phyloP scores from a whole-genome alignment of 2,329 filamentous ascomycete species.

The Curvularia sp. region DNA sequence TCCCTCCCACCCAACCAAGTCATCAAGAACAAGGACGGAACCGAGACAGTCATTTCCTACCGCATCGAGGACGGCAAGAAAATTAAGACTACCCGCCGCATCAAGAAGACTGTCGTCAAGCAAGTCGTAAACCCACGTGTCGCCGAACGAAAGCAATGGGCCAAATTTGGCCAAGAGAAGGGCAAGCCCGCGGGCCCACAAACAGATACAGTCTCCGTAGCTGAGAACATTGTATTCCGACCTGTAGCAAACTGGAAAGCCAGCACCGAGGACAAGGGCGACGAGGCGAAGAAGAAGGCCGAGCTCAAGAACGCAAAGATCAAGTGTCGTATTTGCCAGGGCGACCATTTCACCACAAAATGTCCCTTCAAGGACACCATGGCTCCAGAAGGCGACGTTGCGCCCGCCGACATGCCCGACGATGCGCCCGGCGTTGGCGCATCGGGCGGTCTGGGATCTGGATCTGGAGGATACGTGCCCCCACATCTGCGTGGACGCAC shows the following conservation, averaged over 20 bases:
- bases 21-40: constrained; percentile 97
- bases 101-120: constrained; percentile 89
- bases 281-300: constrained; percentile 73
- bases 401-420: constrained; percentile 56
- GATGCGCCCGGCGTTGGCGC: constrained; percentile 53
- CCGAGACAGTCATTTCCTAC: constrained; percentile 92
- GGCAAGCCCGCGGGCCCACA: constrained; percentile 84
- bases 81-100: constrained; percentile 95
- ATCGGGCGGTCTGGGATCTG: constrained; percentile 65
- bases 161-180: constrained; percentile 90
- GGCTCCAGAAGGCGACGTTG: constrained; percentile 72
- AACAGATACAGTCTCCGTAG: constrained; percentile 87
- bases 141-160: constrained; percentile 90
- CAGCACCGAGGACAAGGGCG: constrained; percentile 77
- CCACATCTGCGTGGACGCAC: constrained; percentile 87
- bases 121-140: constrained; percentile 96
- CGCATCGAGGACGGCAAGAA: constrained; percentile 90
- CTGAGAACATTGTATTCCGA: constrained; percentile 97
- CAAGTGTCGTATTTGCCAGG: constrained; percentile 98
- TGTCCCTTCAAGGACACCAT: constrained; percentile 99
- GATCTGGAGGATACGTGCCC: constrained; percentile 88
- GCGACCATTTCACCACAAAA: constrained; percentile 98
- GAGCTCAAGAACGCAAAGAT: constrained; percentile 97
- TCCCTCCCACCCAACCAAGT: constrained; percentile 84
- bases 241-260: constrained; percentile 94